Conservation (phyloP, 768 basidiomycete genomes). For the Fomitopsis serialis region DNA sequence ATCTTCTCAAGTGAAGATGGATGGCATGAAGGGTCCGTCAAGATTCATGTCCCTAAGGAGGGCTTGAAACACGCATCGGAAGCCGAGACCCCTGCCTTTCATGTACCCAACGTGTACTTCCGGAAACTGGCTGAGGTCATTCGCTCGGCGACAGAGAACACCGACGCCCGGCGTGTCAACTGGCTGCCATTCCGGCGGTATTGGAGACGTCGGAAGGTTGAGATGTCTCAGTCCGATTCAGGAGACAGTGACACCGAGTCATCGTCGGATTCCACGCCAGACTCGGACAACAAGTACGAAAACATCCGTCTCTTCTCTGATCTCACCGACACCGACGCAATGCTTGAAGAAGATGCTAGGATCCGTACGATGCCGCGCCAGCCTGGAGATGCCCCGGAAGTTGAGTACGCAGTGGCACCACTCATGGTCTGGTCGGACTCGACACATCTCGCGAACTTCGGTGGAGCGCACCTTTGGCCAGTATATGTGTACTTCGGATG, state of each 20-base stretch:
- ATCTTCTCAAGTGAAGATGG: conserved; percentile 11
- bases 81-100: conserved; percentile 22
- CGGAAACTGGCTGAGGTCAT: conserved; percentile 13
- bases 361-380: conserved; percentile 7
- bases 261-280: background rate
- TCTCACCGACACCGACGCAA: conserved; percentile 8
- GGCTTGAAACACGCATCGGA: conserved; percentile 9
- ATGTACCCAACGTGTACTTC: conserved; percentile 23
- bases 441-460: conserved; percentile 22
- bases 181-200: conserved; percentile 2
- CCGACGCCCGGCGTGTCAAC: background rate
- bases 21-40: conserved; percentile 12
- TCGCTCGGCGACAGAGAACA: background rate
- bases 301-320: conserved; percentile 13
- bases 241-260: background rate
- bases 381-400: background rate
- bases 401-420: conserved; percentile 5
- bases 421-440: conserved; percentile 23
- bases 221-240: too few species aligned
- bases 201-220: background rate
- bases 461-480: conserved; percentile 30
- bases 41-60: conserved; percentile 19
- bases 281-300: background rate
- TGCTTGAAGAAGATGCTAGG: conserved; percentile 6
- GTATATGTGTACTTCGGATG: conserved; percentile 35